Percentiles rank a stretch among this genome's conserved stretches.
phyloP scores from a whole-genome alignment of 164 flowering plant species.

The Piper betle region DNA sequence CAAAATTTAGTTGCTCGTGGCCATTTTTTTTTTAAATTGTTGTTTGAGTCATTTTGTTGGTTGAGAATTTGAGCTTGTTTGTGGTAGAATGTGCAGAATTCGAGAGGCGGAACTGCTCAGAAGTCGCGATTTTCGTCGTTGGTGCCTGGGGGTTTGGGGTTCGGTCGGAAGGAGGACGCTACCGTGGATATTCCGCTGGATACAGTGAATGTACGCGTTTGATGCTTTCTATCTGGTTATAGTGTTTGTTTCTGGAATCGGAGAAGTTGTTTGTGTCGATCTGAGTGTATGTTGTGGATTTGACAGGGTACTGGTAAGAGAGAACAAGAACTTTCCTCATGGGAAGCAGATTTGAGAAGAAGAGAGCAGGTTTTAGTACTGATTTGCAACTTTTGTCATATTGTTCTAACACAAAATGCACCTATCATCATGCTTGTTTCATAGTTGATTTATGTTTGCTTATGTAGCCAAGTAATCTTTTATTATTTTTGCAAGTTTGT shows the following conservation, averaged over 20 bases:
- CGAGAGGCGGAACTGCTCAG: constrained; percentile 28
- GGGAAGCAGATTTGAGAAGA: constrained; percentile 61
- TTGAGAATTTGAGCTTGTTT: no score
- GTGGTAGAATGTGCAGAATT: constrained; percentile 33
- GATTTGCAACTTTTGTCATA: not conserved
- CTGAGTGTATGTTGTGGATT: not conserved
- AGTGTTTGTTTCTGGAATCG: not conserved
- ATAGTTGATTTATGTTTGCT: no score
- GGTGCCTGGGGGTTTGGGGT: constrained; percentile 36
- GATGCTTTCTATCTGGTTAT: not conserved
- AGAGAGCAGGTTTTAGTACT: constrained; percentile 46
- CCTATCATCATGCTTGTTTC: no score
- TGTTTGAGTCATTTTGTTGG: not conserved
- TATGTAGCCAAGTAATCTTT: no score
- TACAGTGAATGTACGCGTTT: constrained; percentile 6
- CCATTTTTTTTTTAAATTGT: no score
- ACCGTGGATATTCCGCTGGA: constrained; percentile 82
- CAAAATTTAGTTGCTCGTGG: no score
- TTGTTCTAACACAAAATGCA: not conserved
- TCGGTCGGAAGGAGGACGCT: constrained; percentile 67
- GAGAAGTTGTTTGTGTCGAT: not conserved
- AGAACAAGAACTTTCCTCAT: constrained; percentile 6
- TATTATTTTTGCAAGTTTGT: no score
- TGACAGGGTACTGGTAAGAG: constrained; percentile 10
- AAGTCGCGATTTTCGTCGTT: constrained; percentile 46